phyloP scores from a whole-genome alignment of 768 basidiomycete genomes.

The Boletus barrowsii region DNA sequence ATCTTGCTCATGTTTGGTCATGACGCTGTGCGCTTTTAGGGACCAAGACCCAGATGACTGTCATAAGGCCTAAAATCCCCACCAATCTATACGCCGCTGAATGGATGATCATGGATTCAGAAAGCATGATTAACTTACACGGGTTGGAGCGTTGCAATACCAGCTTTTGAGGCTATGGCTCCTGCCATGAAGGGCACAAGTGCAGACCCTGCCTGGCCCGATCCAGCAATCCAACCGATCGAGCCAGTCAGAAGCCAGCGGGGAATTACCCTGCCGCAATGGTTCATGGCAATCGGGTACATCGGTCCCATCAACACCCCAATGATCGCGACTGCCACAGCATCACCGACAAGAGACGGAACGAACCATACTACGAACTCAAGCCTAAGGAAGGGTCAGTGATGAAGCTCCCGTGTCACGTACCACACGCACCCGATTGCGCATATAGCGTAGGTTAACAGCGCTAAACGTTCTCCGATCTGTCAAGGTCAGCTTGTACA shows the following conservation, averaged over 20 bases:
- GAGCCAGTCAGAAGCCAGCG: conserved; percentile 33
- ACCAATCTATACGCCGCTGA: conserved; percentile 18
- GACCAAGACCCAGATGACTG: conserved; percentile 38
- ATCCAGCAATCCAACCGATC: conserved; percentile 53
- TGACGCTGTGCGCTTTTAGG: conserved; percentile 20
- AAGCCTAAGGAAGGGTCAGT: conserved; percentile 36
- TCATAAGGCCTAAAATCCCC: conserved; percentile 39
- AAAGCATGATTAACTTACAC: no score
- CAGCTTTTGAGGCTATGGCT: neutral
- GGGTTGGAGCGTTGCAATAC: no score
- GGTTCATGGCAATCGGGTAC: conserved; percentile 53
- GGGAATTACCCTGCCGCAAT: conserved; percentile 35
- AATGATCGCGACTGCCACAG: conserved; percentile 59
- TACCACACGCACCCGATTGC: conserved; percentile 25
- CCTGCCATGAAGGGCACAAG: conserved; percentile 52
- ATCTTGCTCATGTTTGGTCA: neutral
- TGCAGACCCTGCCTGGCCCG: conserved; percentile 37
- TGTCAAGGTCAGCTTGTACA: conserved; percentile 5
- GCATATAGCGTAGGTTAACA: conserved; percentile 30
- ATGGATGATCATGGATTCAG: no score
- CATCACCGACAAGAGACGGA: conserved; percentile 61
- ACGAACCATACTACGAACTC: conserved; percentile 69
- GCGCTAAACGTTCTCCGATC: conserved; percentile 31
- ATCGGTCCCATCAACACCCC: conserved; percentile 74
- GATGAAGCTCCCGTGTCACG: neutral